Evolutionary conservation across 176 grass and related monocot genomes (phyloP).

Genomic region (Thinopyrum elongatum): DNA sequence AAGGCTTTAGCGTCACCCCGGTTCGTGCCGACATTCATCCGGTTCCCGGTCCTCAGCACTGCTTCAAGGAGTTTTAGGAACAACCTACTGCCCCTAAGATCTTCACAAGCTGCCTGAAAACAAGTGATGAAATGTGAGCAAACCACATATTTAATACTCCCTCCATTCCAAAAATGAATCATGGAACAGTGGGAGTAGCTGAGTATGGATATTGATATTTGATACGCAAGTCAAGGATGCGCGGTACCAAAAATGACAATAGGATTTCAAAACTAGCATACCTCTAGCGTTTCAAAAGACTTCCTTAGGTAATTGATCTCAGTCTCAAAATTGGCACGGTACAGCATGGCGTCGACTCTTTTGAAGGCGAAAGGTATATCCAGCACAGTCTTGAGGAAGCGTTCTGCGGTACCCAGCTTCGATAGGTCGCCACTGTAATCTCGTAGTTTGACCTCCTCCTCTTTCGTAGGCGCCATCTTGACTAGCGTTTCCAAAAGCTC

Average conservation of each 20-base stretch:
- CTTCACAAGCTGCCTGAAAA: constrained; percentile 85
- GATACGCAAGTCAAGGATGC: not conserved
- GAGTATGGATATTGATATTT: not conserved
- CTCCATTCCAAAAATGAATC: too few relatives aligned
- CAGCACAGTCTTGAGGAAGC: constrained; percentile 80
- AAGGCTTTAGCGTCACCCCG: constrained; percentile 88
- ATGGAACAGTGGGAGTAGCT: not conserved
- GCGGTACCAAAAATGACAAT: not conserved
- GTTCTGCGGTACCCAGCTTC: constrained; percentile 85
- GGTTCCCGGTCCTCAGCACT: constrained; percentile 87
- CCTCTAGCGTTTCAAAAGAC: constrained; percentile 95
- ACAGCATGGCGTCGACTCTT: constrained; percentile 96
- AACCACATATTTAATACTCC: not conserved
- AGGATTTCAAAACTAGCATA: constrained; percentile 22
- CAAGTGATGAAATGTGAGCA: constrained; percentile 12
- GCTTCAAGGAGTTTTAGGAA: constrained; percentile 96
- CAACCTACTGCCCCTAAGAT: constrained; percentile 81
- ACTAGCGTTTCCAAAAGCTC: constrained; percentile 98
- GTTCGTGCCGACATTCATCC: constrained; percentile 98
- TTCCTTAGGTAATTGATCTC: constrained; percentile 91
- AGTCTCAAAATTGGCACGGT: constrained; percentile 91
- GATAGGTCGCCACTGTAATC: constrained; percentile 70
- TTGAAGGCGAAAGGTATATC: constrained; percentile 99
- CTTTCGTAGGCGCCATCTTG: constrained; percentile 98
- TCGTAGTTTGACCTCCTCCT: constrained; percentile 87